Evolutionary conservation across 306 rosid genomes (phyloP).

Genomic region (Begonia fuchsioides): DNA sequence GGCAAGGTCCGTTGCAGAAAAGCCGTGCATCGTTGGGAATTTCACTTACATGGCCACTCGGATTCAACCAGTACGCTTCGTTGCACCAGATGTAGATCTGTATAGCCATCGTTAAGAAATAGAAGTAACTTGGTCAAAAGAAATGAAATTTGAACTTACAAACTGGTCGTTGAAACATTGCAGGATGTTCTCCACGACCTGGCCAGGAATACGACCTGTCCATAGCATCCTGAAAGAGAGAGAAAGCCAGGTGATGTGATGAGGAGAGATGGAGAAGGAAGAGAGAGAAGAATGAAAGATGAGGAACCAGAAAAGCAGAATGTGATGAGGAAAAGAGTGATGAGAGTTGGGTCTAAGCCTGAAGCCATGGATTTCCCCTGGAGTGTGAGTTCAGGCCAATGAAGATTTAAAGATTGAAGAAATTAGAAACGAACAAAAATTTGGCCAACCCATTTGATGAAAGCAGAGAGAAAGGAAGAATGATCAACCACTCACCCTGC

Average conservation of each 20-base stretch:
- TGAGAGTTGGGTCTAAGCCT: background rate
- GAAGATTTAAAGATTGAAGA: background rate
- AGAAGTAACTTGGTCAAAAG: too few species aligned
- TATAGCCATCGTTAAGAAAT: background rate
- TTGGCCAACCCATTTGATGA: constrained; percentile 20
- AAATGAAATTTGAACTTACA: constrained; percentile 5
- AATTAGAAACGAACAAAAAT: constrained; percentile 1
- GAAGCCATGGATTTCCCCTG: constrained; percentile 11
- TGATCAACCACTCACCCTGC: background rate
- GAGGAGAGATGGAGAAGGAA: constrained; percentile 15
- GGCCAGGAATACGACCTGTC: constrained; percentile 19
- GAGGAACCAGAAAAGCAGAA: too few species aligned
- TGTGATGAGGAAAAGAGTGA: background rate
- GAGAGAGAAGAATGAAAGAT: constrained; percentile 3
- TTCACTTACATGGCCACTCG: constrained; percentile 38
- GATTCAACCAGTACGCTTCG: constrained; percentile 39
- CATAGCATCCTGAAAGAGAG: constrained; percentile 1
- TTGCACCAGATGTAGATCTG: constrained; percentile 40
- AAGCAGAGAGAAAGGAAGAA: constrained; percentile 2
- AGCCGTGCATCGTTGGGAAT: constrained; percentile 27
- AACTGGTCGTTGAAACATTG: constrained; percentile 34
- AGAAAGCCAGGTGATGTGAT: background rate
- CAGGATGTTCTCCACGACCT: constrained; percentile 25
- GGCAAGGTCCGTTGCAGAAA: constrained; percentile 53
- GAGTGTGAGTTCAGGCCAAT: background rate